Percentiles rank a stretch among this genome's conserved stretches.
phyloP scores from a whole-genome alignment of 331 rosid genomes.

The Saraca asoca region DNA sequence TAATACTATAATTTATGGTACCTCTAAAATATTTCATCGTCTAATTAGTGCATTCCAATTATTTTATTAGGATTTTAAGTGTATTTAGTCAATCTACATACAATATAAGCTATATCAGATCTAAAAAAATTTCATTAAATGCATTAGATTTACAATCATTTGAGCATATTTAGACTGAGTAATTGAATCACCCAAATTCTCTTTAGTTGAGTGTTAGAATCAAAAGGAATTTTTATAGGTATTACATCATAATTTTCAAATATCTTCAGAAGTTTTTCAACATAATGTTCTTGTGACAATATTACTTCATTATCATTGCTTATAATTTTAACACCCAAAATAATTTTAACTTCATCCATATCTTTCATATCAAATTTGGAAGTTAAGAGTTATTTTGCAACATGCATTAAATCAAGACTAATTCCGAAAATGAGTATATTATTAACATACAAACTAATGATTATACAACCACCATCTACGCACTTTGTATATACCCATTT shows the following conservation, averaged over 20 bases:
- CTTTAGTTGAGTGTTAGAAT: background rate
- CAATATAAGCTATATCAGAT: slow-evolving; percentile 3
- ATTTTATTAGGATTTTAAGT: background rate
- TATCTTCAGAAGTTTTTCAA: background rate
- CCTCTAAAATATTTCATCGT: too few species aligned
- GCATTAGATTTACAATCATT: background rate
- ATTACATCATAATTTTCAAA: background rate
- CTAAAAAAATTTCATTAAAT: slow-evolving; percentile 11
- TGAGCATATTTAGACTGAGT: background rate
- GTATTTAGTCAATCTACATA: background rate
- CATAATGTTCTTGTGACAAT: background rate
- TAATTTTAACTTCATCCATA: too few species aligned
- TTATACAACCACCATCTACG: too few species aligned
- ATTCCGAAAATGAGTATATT: too few species aligned
- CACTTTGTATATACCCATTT: background rate
- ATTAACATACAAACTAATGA: too few species aligned
- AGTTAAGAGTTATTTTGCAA: too few species aligned
- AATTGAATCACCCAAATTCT: background rate
- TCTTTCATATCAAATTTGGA: too few species aligned
- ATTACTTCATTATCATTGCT: background rate
- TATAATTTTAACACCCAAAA: too few species aligned
- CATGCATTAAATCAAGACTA: too few species aligned
- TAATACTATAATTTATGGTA: too few species aligned
- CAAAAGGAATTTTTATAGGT: background rate
- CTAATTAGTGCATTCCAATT: background rate